Evolutionary conservation across 441 rosid species (phyloP).

Genomic region (Syzygium syzygioides): DNA sequence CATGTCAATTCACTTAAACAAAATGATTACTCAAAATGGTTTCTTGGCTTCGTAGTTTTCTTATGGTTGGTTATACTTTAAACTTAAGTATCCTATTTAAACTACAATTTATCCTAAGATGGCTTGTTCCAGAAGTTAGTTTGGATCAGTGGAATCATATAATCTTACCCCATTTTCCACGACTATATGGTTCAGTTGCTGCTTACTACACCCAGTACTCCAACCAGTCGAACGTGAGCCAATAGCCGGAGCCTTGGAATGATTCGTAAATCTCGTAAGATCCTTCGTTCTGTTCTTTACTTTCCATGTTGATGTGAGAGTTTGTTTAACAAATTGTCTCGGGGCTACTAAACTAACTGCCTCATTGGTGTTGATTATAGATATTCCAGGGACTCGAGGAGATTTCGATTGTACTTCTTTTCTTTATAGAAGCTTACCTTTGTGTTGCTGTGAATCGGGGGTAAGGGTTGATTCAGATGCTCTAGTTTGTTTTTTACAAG

Average conservation of each 20-base stretch:
- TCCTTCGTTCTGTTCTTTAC: not conserved
- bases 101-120: not conserved
- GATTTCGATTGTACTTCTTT: not conserved
- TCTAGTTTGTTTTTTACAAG: not conserved
- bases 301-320: not conserved
- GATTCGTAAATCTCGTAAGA: constrained; percentile 85
- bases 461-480: not conserved
- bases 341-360: not conserved
- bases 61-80: not conserved
- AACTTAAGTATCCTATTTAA: not conserved
- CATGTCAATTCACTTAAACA: not conserved
- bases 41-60: not conserved
- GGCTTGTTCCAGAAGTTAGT: not conserved
- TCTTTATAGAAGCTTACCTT: not conserved
- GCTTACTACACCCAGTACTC: constrained; percentile 82
- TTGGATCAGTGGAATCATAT: not conserved
- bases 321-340: not conserved
- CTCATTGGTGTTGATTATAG: not conserved
- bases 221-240: constrained; percentile 60
- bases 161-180: constrained; percentile 1
- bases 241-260: constrained; percentile 78
- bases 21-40: not conserved
- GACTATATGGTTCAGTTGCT: constrained; percentile 44
- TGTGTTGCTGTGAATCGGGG: not conserved
- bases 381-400: not conserved